Conservation (phyloP, 805 yeast species). For the Yarrowia sp. region DNA sequence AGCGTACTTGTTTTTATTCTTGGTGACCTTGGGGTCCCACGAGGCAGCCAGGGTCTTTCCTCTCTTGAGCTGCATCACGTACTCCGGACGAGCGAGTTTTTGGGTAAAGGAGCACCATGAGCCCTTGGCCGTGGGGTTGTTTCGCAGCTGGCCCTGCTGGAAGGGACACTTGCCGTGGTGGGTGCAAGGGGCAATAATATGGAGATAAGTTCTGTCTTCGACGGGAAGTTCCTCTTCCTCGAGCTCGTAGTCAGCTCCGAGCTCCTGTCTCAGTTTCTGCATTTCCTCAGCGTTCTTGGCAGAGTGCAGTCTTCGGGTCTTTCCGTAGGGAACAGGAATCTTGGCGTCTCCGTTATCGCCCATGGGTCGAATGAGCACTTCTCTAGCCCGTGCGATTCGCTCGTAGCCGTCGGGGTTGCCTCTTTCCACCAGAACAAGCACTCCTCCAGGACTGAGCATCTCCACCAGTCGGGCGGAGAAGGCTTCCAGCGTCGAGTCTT, state of each 20-base stretch:
- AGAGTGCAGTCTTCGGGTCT: slow-evolving; percentile 20
- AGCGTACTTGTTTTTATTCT: slow-evolving; percentile 57
- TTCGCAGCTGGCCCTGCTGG: slow-evolving; percentile 67
- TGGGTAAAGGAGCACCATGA: slow-evolving; percentile 79
- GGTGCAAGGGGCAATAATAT: slow-evolving; percentile 85
- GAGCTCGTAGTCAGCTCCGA: slow-evolving; percentile 12
- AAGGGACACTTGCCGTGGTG: slow-evolving; percentile 89
- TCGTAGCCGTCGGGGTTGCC: slow-evolving; percentile 93
- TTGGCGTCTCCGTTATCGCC: slow-evolving; percentile 46
- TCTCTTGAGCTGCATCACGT: slow-evolving; percentile 79
- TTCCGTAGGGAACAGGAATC: slow-evolving; percentile 40
- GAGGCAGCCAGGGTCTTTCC: slow-evolving; percentile 75
- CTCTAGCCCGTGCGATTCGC: slow-evolving; percentile 86
- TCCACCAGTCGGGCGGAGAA: slow-evolving; percentile 65
- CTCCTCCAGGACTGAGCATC: slow-evolving; percentile 78
- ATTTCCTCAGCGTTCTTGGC: neutral
- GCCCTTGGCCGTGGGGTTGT: slow-evolving; percentile 65
- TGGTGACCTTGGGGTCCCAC: slow-evolving; percentile 69
- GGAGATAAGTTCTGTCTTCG: slow-evolving; percentile 59
- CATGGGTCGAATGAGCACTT: slow-evolving; percentile 84
- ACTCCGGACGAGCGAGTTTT: slow-evolving; percentile 77
- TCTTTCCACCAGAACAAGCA: slow-evolving; percentile 78
- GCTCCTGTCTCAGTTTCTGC: slow-evolving; percentile 19
- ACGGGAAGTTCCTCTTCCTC: neutral
- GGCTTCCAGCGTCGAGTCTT: slow-evolving; percentile 77